Evolutionary conservation across 176 grass and related monocot species (phyloP), one percentile per base, ranked within the genome.

Genomic region (Phragmites australis): DNA sequence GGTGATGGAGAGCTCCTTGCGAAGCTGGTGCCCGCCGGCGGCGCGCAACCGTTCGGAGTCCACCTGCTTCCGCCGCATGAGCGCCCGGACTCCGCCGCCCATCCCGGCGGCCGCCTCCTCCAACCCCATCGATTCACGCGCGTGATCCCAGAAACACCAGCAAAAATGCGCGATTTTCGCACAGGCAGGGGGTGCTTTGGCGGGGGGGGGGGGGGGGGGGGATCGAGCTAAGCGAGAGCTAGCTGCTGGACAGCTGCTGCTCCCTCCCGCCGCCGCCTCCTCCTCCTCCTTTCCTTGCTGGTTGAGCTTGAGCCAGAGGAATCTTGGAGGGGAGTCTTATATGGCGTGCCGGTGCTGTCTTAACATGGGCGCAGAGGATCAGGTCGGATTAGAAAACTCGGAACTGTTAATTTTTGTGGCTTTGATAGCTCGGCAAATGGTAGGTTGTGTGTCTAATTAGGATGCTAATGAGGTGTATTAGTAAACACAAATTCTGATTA

Each of bases 21-120:
- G 88, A 75, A 98, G 95, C 90, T 91, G 82, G 67, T 80, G 81
- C 21, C 78, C 70, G 15, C 77, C 92, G 42, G 49, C 85, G 47
- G 89, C 83, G 51, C 74, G 81, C 40, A 48, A 64, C 37, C 95
- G 83, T 49, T 98, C 83, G 6, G 95, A 94, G 81, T 98, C 95
- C 34, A 98, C 95, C 88, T 98, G 95, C 69, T 98, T 98, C 75
- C 95, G 83, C 79, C 95, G 87, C 84, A 92, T 55, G 81, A 98
- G 82, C 56, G 63, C 74, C 59, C 83, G 58, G 22, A 91, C 46
- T 30, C 83, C 86, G 41, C 70, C 19, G 21, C 82, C 78, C 68
- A 65, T 55, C 46, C 59, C 82, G 41, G 14, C 61, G 0, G 56
- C 37, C 51, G 78, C 22, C 70, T 43, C 67, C 64, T 75, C 62